A percentile compares a stretch with the other conserved stretches of the same genome.
phyloP scores from a whole-genome alignment of 176 grass and related monocot genomes.

The Thalia dealbata region DNA sequence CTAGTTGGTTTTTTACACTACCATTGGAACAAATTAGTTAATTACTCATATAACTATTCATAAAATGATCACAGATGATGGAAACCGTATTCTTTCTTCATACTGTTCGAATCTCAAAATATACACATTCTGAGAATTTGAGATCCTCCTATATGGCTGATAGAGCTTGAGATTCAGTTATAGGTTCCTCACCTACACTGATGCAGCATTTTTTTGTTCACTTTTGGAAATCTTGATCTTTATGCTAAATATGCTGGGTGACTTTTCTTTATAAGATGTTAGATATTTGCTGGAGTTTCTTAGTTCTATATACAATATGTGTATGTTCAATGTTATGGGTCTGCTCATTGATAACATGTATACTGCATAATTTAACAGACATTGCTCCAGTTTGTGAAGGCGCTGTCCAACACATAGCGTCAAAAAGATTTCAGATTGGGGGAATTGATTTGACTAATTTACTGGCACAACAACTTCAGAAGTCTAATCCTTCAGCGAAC shows the following conservation, averaged over 20 bases:
- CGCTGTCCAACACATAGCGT: slow-evolving; percentile 89
- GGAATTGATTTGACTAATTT: slow-evolving; percentile 91
- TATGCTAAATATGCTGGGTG: neutral
- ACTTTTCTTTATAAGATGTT: neutral
- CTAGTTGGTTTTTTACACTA: no score
- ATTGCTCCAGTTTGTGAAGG: slow-evolving; percentile 93
- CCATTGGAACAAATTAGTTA: no score
- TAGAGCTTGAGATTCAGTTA: neutral
- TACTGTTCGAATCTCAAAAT: neutral
- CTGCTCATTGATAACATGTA: neutral
- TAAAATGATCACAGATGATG: neutral
- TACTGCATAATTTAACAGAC: slow-evolving; percentile 35
- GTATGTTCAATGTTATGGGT: neutral
- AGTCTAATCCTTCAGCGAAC: slow-evolving; percentile 66
- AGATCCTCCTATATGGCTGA: neutral
- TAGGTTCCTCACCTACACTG: neutral
- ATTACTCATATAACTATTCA: neutral
- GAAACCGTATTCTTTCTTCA: neutral
- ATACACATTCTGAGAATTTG: neutral
- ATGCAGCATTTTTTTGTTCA: neutral
- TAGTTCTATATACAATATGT: neutral
- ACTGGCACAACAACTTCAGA: slow-evolving; percentile 64
- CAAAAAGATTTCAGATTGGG: slow-evolving; percentile 85
- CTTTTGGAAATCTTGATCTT: neutral
- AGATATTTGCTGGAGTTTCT: neutral